Evolutionary conservation across 805 yeast species (phyloP).

Genomic region (Monosporozyma solicola): DNA sequence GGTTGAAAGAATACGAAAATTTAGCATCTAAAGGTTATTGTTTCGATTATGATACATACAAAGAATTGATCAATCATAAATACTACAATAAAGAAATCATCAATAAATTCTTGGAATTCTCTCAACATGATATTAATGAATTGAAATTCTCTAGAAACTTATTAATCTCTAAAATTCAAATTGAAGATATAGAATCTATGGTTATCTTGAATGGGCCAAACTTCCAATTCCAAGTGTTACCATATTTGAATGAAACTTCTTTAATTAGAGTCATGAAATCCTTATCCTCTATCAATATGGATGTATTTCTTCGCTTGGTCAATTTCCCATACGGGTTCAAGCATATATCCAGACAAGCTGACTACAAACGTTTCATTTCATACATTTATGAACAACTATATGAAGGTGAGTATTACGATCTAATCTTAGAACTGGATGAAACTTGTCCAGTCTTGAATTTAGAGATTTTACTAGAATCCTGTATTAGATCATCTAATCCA

Average conservation of each 20-base stretch:
- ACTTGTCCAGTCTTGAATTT: conserved; percentile 20
- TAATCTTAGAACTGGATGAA: conserved; percentile 17
- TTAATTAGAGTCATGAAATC: conserved; percentile 17
- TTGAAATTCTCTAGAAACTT: conserved; percentile 15
- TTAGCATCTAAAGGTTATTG: conserved; percentile 20
- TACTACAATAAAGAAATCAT: conserved; percentile 16
- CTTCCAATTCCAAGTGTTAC: conserved; percentile 11
- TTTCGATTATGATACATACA: conserved; percentile 29
- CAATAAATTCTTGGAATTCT: conserved; percentile 8
- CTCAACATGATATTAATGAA: conserved; percentile 14
- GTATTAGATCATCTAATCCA: conserved; percentile 18
- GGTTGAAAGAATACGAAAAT: conserved; percentile 21
- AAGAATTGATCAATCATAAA: conserved; percentile 15
- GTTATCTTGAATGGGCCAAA: conserved; percentile 1
- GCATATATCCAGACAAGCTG: conserved; percentile 24
- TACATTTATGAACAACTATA: conserved; percentile 17
- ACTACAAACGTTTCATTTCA: conserved; percentile 17
- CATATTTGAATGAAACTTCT: conserved; percentile 19
- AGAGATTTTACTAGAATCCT: conserved; percentile 18
- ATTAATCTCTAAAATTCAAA: conserved; percentile 7
- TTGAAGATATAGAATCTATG: conserved; percentile 8
- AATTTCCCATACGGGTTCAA: conserved; percentile 24
- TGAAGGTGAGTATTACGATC: conserved; percentile 9
- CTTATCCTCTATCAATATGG: background rate
- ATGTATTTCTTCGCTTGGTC: conserved; percentile 10